Evolutionary conservation across 192 early-diverging fungal species (phyloP), one percentile per base, ranked within the genome.

Genomic region (Backusella macrospora): DNA sequence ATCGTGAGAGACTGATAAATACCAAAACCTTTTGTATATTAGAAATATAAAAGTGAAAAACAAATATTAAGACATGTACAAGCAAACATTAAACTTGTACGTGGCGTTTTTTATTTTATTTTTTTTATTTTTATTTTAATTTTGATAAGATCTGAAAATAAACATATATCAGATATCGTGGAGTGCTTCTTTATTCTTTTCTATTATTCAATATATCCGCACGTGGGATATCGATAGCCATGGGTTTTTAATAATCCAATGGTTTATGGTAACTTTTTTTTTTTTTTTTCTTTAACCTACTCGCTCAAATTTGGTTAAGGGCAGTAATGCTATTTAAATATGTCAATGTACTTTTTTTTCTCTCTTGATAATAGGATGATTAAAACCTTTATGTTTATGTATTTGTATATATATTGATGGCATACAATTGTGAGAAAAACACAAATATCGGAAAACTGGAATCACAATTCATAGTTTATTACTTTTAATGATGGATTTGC

Each of bases 161-260:
- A 49, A 18, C 48, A 6, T 23, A 5, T 55, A 55, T 55, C 49
- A 55, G 49, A 55, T 55, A 55, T 10, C 49, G 49, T 55, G 21
- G 49, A n/a, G 49, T 55, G 49, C 49, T 55, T 55, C 18, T 55
- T 55, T 55, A n/a, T n/a, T n/a, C n/a, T 55, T 55, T 55, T 55
- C 48, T 4, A 47, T 47, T 12, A 16, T 18, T 52, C 21, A 52
- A 23, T 52, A 52, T 18, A 23, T 52, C 3, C 13, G 52, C 52
- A 59, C 52, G 52, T 59, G 21, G 52, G 26, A 59, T 43, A 43
- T 59, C 21, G 52, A 59, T 59, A 26, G 7, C 21, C 52, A 59
- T 59, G 52, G 52, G 52, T 59, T 59, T 59, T 59, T 59, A 23
- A 12, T 55, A 55, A 21, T 55, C 21, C 52, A 55, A 23, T 23